Evolutionary conservation across 352 stramenopile genomes (phyloP), one percentile per base, ranked within the genome.

Genomic region (Pythium coloratum): DNA sequence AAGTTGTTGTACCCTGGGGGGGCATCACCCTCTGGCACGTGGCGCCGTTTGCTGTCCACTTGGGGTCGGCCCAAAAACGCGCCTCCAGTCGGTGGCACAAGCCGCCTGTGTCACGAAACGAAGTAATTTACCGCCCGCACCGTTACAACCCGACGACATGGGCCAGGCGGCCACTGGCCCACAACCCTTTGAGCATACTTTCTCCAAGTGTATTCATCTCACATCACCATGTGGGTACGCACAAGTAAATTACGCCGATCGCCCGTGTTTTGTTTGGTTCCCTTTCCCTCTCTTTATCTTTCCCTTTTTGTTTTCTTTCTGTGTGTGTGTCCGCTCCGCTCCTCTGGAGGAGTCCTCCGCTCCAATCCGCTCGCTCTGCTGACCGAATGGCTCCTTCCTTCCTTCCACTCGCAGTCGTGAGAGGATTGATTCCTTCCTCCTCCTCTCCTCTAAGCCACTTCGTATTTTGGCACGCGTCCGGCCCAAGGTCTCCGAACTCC

Each of bases 81-180:
- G 58, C 65, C 49, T 33, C 14, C 16, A 18, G n/a, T 71, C 44
- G 65, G 65, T 66, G 65, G 58, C 65, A 66, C 30, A 16, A 71
- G 65, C 42, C 24, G 46, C 16, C 18, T 40, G 28, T 24, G 28
- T 40, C 32, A 12, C 34, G 32, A 38, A 50, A 24, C 49, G 8
- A 30, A 4, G 64, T 71, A 66, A 38, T 67, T 71, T 71, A 71
- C 59, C 34, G 14, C 1, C 0, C 50, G 8, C 38, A 42, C 56
- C 32, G 54, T 70, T 42, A 70, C 64, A 47, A 70, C 44, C 8
- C 1, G 47, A 65, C 64, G 42, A 70, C 30, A 40, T 64, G 62
- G 62, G 62, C 54, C 62, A 62, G 62, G 59, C 42, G 20, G 20
- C 33, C 18, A 5, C 8, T 59, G 59, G 59, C 42, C 54, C 59